phyloP scores from a whole-genome alignment of 495 filamentous ascomycete genomes.

The Penicillium maclennaniae region DNA sequence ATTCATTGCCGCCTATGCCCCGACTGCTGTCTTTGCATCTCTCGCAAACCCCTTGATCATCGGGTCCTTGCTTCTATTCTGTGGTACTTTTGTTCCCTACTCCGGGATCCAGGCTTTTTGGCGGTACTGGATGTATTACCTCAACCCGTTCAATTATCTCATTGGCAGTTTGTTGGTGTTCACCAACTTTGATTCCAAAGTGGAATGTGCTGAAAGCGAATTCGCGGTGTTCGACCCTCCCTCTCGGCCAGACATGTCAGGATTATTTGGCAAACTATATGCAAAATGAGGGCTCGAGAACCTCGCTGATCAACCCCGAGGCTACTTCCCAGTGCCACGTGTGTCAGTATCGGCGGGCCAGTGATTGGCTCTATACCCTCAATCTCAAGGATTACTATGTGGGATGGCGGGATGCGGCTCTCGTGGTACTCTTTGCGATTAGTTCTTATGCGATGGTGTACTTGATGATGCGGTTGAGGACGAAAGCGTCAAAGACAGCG shows the following conservation, averaged over 20 bases:
- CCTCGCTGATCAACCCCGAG: constrained; percentile 46
- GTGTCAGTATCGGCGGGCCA: constrained; percentile 46
- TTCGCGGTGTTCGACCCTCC: constrained; percentile 50
- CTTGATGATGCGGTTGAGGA: constrained; percentile 41
- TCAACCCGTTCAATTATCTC: constrained; percentile 67
- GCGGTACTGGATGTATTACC: constrained; percentile 70
- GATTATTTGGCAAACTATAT: constrained; percentile 54
- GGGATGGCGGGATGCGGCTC: constrained; percentile 39
- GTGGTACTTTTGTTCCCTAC: constrained; percentile 7
- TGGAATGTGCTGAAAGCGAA: constrained; percentile 55
- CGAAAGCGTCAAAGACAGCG: constrained; percentile 38
- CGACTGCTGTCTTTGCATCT: not conserved
- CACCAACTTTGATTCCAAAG: constrained; percentile 49
- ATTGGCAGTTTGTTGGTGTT: constrained; percentile 56
- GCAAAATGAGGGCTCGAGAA: constrained; percentile 40
- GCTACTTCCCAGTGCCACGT: constrained; percentile 51
- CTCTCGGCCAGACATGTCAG: constrained; percentile 45
- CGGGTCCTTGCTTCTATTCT: not conserved
- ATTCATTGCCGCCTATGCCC: not conserved
- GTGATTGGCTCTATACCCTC: constrained; percentile 26
- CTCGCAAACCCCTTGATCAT: not conserved
- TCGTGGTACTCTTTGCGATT: constrained; percentile 42
- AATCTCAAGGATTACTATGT: constrained; percentile 39
- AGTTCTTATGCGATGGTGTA: constrained; percentile 44
- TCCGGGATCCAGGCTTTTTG: constrained; percentile 54